Conservation (phyloP, 768 basidiomycete genomes). For the Suillus americanus region DNA sequence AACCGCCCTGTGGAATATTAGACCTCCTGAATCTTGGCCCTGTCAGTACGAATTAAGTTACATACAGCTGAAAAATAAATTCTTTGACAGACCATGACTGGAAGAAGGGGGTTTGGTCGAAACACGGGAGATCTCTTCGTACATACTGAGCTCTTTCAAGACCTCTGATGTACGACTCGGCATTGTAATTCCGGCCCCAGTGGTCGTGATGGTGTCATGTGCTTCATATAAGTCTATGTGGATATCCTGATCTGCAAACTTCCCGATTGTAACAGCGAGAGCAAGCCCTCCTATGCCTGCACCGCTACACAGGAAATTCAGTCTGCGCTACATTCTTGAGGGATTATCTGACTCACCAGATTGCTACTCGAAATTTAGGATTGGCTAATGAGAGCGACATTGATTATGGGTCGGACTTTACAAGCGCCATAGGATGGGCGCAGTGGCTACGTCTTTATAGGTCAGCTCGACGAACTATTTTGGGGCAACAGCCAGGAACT, state of each 20-base stretch:
- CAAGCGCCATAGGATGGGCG: neutral
- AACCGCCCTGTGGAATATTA: constrained; percentile 4
- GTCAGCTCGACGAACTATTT: neutral
- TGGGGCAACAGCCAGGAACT: neutral
- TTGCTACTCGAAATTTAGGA: constrained; percentile 12
- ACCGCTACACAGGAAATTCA: constrained; percentile 3
- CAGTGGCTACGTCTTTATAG: neutral
- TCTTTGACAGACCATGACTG: constrained; percentile 2
- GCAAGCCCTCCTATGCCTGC: constrained; percentile 39
- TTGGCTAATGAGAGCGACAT: constrained; percentile 8
- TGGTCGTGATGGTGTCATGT: constrained; percentile 35
- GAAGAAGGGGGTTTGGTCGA: constrained; percentile 15
- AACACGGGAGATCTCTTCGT: constrained; percentile 16
- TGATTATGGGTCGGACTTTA: neutral
- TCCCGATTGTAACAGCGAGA: constrained; percentile 35
- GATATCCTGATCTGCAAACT: constrained; percentile 27
- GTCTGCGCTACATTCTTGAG: neutral
- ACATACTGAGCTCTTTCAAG: constrained; percentile 39
- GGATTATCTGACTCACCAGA: constrained; percentile 4
- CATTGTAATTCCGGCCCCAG: constrained; percentile 42
- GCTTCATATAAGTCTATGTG: constrained; percentile 45
- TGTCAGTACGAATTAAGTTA: neutral
- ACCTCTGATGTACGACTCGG: constrained; percentile 46
- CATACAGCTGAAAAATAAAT: neutral
- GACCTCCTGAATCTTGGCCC: constrained; percentile 1